A percentile compares a stretch with the other conserved stretches of the same genome.
phyloP scores from a whole-genome alignment of 2,329 filamentous ascomycete genomes.

The Calonectria pauciramosa region DNA sequence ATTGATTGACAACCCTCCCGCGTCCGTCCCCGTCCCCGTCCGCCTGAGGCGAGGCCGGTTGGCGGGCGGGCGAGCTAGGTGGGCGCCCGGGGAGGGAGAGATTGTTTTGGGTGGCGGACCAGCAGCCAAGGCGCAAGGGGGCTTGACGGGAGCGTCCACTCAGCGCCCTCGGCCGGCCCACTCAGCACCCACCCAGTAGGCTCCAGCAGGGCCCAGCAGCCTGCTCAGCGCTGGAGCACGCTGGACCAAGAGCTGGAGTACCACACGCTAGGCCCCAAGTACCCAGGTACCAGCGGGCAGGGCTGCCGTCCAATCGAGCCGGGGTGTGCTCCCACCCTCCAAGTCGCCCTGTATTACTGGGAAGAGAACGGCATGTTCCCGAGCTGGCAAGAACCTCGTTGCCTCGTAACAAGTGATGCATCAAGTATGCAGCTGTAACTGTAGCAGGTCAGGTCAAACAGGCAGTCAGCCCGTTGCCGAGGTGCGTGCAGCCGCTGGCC shows the following conservation, averaged over 20 bases:
- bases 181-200: constrained; percentile 17
- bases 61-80: constrained; percentile 19
- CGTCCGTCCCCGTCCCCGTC: constrained; percentile 27
- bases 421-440: constrained; percentile 19
- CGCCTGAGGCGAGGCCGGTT: constrained; percentile 43
- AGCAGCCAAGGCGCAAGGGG: constrained; percentile 29
- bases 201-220: constrained; percentile 15
- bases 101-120: constrained; percentile 28
- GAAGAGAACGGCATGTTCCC: constrained; percentile 10
- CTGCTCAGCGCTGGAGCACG: constrained; percentile 17
- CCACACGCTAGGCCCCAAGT: neutral
- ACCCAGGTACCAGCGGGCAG: constrained; percentile 2
- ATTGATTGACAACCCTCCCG: constrained; percentile 39
- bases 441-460: constrained; percentile 3
- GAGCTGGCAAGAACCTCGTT: constrained; percentile 20
- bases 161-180: constrained; percentile 15
- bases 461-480: constrained; percentile 16
- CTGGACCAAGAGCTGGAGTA: constrained; percentile 13
- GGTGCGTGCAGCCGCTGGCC: constrained; percentile 19
- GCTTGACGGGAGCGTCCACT: constrained; percentile 20
- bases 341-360: neutral
- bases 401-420: constrained; percentile 22
- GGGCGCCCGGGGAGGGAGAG: constrained; percentile 21
- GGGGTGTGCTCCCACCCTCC: neutral
- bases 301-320: neutral